Base-by-base conservation (phyloP, 306 rosid genomes). In the Cucurbita argyrosperma region DNA sequence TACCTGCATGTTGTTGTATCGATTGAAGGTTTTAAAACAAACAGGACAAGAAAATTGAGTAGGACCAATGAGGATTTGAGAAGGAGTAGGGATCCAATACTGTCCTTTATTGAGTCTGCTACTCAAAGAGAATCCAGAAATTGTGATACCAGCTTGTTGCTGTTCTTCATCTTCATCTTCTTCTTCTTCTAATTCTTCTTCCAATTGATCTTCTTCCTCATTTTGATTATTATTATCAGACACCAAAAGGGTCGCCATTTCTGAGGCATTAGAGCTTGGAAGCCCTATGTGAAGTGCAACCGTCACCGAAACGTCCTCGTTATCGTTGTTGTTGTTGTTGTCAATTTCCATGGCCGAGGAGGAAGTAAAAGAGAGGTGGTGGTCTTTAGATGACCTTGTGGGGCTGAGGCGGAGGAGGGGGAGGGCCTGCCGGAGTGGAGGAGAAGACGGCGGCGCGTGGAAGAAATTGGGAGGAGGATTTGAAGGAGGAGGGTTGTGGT, bases 1-100 rank as follows among this genome's bases (percentile, higher is more conserved):
- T 67, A 90, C 98, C 92, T 92, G 98, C 98, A 92, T 92, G 96
- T 92, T 92, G 91, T 92, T 92, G 85, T 92, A 92, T 89, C 98
- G 87, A 80, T 92, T 92, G 90, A 92, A 92, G 72, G 96, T 90
- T 82, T 92, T 92, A 84, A 78, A 90, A 78, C 98, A 92, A 86
- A 92, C 98, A 74, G 98, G 96, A 84, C 98, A 92, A 80, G 96
- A 92, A 74, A 92, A 92, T 81, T 92, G 98, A 2, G 98, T 92
- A 26, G 96, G 96, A 70, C 98, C 96, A 81, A 92, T 90, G 87
- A 92, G 98, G 80, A 92, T 92, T 87, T 92, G 98, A 12, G 98
- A 88, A 76, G 98, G 98, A 9, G 98, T 92, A 35, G 96, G 96
- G 93, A 93, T 93, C 98, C 96, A 93, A 53, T 90, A 93, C 82